Percentiles rank a stretch among this genome's conserved stretches.
phyloP scores from a whole-genome alignment of 177 flowering plant species.

The Vitis hybrid region DNA sequence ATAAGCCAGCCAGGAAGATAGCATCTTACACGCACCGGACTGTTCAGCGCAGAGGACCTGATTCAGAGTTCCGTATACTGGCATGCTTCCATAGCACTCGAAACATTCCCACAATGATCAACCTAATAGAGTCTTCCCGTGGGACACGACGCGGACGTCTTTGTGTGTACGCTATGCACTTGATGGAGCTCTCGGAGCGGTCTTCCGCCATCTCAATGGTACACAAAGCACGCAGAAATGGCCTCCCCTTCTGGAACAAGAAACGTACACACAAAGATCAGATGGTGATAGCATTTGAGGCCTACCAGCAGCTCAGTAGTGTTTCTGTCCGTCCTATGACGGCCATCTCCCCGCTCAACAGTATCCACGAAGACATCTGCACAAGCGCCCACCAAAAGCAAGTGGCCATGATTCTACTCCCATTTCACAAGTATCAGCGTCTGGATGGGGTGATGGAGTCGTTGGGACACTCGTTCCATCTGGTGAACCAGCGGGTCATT shows the following conservation, averaged over 20 bases:
- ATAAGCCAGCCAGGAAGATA: constrained; percentile 43
- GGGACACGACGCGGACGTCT: constrained; percentile 27
- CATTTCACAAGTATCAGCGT: constrained; percentile 41
- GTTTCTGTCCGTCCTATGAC: constrained; percentile 44
- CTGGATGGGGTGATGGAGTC: constrained; percentile 38
- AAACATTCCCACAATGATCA: constrained; percentile 37
- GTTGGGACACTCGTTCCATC: constrained; percentile 17
- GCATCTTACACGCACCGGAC: constrained; percentile 33
- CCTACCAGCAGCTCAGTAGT: constrained; percentile 29
- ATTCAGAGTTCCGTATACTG: constrained; percentile 32
- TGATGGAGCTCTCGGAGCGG: constrained; percentile 45
- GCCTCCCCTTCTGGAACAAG: constrained; percentile 47
- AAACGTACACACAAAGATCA: constrained; percentile 11
- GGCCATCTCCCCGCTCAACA: constrained; percentile 33
- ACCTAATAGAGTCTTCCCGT: constrained; percentile 34
- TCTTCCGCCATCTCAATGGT: constrained; percentile 45
- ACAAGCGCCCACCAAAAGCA: constrained; percentile 32
- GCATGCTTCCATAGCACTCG: constrained; percentile 34
- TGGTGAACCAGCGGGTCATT: constrained; percentile 27
- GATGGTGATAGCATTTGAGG: constrained; percentile 38
- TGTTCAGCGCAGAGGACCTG: constrained; percentile 19
- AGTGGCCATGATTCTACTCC: constrained; percentile 36
- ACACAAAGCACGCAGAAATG: constrained; percentile 42
- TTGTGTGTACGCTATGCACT: constrained; percentile 39
- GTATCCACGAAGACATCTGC: constrained; percentile 47